A percentile compares a stretch with the other conserved stretches of the same genome.
phyloP scores from a whole-genome alignment of 192 early-diverging fungal genomes.

The Backusella circina region DNA sequence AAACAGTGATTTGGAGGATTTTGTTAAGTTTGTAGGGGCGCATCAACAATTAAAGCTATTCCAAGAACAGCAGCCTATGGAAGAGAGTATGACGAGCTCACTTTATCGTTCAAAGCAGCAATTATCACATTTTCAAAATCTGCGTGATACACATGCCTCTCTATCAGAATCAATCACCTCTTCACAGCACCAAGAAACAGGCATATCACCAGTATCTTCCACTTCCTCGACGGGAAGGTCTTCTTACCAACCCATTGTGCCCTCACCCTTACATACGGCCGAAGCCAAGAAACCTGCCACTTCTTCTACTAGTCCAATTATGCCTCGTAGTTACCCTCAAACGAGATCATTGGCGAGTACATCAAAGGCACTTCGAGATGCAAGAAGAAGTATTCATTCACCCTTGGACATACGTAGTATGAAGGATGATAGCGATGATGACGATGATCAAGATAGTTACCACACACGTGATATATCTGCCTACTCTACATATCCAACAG shows the following conservation, averaged over 20 bases:
- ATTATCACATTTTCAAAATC: conserved; percentile 26
- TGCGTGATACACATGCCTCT: conserved; percentile 25
- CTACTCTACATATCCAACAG: conserved; percentile 4
- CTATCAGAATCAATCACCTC: conserved; percentile 30
- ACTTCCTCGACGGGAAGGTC: conserved; percentile 4
- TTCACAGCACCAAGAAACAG: not conserved
- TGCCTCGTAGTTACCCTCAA: conserved; percentile 9
- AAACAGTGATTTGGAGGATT: conserved; percentile 50
- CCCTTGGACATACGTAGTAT: not conserved
- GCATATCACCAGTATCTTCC: not conserved
- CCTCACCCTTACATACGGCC: conserved; percentile 3
- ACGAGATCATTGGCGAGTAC: not conserved
- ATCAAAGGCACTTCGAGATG: not conserved
- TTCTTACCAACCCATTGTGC: conserved; percentile 3
- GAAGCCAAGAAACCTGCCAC: not conserved
- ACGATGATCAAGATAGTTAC: not conserved
- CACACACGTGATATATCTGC: conserved; percentile 4
- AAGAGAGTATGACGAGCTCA: not conserved
- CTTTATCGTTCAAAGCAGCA: conserved; percentile 11
- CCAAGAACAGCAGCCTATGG: conserved; percentile 9
- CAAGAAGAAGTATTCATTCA: not conserved
- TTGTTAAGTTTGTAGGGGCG: conserved; percentile 59
- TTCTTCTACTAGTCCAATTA: not conserved
- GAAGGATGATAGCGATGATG: not conserved
- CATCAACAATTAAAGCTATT: conserved; percentile 52